Percentiles rank a stretch among this genome's conserved stretches.
Conservation (phyloP, 2,329 filamentous ascomycete genomes). For the Laburnicola sp. region DNA sequence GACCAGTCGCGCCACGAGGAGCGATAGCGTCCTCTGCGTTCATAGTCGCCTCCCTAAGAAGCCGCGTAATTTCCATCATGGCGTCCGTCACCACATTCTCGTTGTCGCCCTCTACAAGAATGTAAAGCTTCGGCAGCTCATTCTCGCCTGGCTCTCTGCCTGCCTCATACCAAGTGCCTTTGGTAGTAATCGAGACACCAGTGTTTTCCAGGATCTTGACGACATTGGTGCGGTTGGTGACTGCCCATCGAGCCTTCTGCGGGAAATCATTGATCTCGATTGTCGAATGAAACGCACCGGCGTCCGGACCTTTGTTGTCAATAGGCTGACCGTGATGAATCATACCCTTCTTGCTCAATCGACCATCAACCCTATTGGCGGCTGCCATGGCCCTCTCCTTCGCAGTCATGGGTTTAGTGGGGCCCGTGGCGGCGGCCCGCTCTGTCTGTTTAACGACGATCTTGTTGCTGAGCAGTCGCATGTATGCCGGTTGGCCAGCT, state of each 20-base stretch:
- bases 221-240: constrained; percentile 97
- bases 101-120: constrained; percentile 95
- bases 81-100: constrained; percentile 89
- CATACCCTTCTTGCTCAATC: constrained; percentile 85
- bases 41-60: constrained; percentile 87
- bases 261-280: constrained; percentile 99
- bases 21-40: constrained; percentile 81
- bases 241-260: constrained; percentile 96
- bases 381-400: constrained; percentile 88
- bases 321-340: constrained; percentile 91
- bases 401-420: constrained; percentile 60
- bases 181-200: constrained; percentile 94
- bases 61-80: constrained; percentile 83
- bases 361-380: constrained; percentile 85
- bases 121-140: constrained; percentile 91
- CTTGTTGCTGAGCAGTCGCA: constrained; percentile 61
- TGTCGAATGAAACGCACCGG: constrained; percentile 93
- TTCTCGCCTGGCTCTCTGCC: constrained; percentile 76
- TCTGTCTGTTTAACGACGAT: constrained; percentile 75
- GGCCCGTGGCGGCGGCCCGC: constrained; percentile 49
- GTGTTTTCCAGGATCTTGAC: constrained; percentile 96
- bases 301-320: constrained; percentile 97
- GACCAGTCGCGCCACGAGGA: constrained; percentile 73
- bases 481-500: constrained; percentile 31
- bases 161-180: constrained; percentile 83